Conservation (phyloP, 306 rosid species). For the Prinsepia uniflora region DNA sequence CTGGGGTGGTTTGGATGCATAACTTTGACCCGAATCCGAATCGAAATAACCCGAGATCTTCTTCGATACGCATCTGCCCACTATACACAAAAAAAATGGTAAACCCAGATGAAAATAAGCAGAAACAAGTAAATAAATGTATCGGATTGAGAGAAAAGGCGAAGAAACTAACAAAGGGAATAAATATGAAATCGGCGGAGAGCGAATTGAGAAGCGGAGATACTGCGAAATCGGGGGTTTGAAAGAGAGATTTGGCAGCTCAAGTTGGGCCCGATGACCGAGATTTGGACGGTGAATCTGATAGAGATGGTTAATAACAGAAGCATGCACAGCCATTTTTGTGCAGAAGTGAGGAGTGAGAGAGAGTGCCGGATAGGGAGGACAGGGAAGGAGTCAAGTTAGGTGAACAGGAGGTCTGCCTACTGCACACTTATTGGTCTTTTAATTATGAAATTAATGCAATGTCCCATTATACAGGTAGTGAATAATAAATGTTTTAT, state of each 20-base stretch:
- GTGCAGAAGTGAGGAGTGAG: not conserved
- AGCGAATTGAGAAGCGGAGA: slow-evolving; percentile 10
- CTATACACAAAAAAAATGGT: not conserved
- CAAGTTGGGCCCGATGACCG: slow-evolving; percentile 10
- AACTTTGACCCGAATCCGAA: slow-evolving; percentile 34
- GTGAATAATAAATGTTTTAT: too few relatives aligned
- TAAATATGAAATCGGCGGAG: not conserved
- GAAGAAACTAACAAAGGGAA: slow-evolving; percentile 16
- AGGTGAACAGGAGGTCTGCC: too few relatives aligned
- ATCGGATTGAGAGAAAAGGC: not conserved
- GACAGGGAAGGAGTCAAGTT: not conserved
- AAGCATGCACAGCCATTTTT: slow-evolving; percentile 20
- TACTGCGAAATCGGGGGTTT: slow-evolving; percentile 9
- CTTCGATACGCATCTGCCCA: slow-evolving; percentile 29
- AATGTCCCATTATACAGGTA: too few relatives aligned
- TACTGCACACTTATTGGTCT: too few relatives aligned
- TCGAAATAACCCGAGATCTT: slow-evolving; percentile 26
- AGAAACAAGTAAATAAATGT: not conserved
- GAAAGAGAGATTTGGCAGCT: not conserved
- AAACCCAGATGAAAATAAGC: slow-evolving; percentile 1
- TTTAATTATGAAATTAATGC: too few relatives aligned
- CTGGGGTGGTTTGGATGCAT: slow-evolving; percentile 29
- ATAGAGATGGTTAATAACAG: not conserved
- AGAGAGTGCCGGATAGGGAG: not conserved
- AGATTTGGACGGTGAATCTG: slow-evolving; percentile 9